Evolutionary conservation across 768 basidiomycete species (phyloP).

Genomic region (Mycena indigotica): DNA sequence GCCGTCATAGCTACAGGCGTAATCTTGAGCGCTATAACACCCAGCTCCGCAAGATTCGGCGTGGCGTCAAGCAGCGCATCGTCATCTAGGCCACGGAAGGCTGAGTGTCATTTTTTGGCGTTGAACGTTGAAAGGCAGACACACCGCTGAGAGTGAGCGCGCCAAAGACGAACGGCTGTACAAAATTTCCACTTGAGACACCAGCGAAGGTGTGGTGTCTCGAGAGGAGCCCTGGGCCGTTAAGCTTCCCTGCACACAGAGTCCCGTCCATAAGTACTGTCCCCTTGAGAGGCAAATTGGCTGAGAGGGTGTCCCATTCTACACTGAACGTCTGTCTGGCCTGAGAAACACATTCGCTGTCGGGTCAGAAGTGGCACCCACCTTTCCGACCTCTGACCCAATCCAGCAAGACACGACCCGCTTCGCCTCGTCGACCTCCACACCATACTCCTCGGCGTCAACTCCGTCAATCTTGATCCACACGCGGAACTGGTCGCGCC

Average conservation of each 20-base stretch:
- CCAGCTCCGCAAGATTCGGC: neutral
- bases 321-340: constrained; percentile 14
- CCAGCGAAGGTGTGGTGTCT: too few relatives aligned
- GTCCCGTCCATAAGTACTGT: neutral
- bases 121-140: too few relatives aligned
- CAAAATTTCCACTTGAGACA: too few relatives aligned
- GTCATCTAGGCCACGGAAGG: too few relatives aligned
- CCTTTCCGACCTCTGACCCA: constrained; percentile 6
- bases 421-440: neutral
- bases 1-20: neutral
- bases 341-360: neutral
- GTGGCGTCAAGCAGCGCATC: neutral
- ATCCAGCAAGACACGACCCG: constrained; percentile 5
- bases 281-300: constrained; percentile 2
- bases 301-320: constrained; percentile 12
- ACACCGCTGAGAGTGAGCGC: too few relatives aligned
- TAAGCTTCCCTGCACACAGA: neutral
- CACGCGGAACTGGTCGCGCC: neutral
- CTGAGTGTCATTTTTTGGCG: too few relatives aligned
- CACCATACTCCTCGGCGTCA: neutral
- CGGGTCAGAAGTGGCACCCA: neutral
- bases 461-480: neutral
- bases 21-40: neutral
- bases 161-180: neutral
- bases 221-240: too few relatives aligned